Evolutionary conservation across 495 filamentous ascomycete genomes (phyloP), one percentile per base, ranked within the genome.

Genomic region (Cercophora scortea): DNA sequence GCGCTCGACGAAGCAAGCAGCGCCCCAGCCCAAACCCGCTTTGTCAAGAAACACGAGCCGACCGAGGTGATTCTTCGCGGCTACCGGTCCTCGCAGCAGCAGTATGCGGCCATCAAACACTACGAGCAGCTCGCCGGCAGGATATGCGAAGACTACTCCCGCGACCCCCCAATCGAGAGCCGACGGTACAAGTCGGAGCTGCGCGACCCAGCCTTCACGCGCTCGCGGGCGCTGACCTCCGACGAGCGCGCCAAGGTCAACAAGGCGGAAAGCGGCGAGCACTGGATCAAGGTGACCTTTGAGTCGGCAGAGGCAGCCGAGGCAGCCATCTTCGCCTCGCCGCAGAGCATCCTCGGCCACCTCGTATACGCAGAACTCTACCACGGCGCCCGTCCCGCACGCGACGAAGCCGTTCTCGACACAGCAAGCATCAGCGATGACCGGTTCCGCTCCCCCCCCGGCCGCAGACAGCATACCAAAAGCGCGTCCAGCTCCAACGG

Each of bases 241-340:
- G 79, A 81, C 35, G 88, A 92, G 57, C 82, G 87, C 55, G 75
- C 73, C 50, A 87, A 89, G 63, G 85, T 88, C 52, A 88, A 86
- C 67, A 77, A 73, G 45, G 87, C 86, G 55, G 82, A 83, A 17
- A 84, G 88, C 49, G 90, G 90, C 13, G 79, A 83, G 53, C 81
- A 90, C 70, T 96, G 90, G 90, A 88, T 96, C 58, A 95, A 95
- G 61, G 77, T 96, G 47, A 96, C 90, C 1, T 96, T 92, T 57
- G 88, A 94, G 68, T 89, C 86, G 6, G 76, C 81, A 34, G 79
- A 85, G 52, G 84, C 89, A 4, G 90, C 89, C 16, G 87, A 90
- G 45, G 76, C 81, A 36, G 90, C 89, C 18, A 72, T 83, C 49
- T 86, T 83, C 56, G 77, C 78, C 55, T 90, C 86, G 35, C 90